Evolutionary conservation across 208 protist species (phyloP).

Genomic region (Leishmania mexicana): DNA sequence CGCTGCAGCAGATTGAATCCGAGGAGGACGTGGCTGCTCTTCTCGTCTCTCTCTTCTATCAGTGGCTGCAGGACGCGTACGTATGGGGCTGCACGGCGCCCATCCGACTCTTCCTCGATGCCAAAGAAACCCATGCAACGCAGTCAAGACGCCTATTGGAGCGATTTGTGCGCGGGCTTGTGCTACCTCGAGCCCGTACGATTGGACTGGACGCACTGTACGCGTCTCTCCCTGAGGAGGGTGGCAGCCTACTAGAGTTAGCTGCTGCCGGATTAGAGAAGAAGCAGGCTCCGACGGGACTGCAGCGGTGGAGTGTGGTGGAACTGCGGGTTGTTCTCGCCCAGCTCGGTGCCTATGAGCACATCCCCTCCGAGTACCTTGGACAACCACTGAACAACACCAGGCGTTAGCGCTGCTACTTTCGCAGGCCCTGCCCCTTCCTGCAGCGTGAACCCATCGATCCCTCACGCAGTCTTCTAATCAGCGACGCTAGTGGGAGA

Average conservation of each 20-base stretch:
- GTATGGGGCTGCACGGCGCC: conserved; percentile 56
- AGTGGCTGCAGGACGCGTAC: conserved; percentile 69
- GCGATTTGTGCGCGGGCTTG: conserved; percentile 40
- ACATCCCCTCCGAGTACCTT: conserved; percentile 26
- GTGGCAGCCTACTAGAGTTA: conserved; percentile 38
- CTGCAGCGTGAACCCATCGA: not conserved
- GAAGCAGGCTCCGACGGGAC: conserved; percentile 42
- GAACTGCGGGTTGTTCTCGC: conserved; percentile 60
- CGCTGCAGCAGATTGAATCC: conserved; percentile 29
- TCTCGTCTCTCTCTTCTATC: conserved; percentile 56
- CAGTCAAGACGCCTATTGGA: conserved; percentile 42
- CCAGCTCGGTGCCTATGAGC: conserved; percentile 44
- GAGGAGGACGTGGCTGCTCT: conserved; percentile 47
- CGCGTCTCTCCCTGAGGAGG: conserved; percentile 37
- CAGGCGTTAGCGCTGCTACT: not conserved
- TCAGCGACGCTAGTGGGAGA: not conserved
- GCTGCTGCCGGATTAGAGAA: conserved; percentile 25
- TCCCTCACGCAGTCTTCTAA: not conserved
- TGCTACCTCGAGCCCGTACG: conserved; percentile 31
- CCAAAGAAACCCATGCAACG: not conserved
- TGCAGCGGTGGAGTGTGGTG: conserved; percentile 66
- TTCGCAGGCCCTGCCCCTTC: not conserved
- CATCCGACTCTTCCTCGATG: conserved; percentile 35
- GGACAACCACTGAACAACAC: not conserved
- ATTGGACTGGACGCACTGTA: conserved; percentile 39